Percentiles rank a stretch among this genome's conserved stretches.
phyloP scores from a whole-genome alignment of 257 asterid species.

The Gardenia jasminoides region DNA sequence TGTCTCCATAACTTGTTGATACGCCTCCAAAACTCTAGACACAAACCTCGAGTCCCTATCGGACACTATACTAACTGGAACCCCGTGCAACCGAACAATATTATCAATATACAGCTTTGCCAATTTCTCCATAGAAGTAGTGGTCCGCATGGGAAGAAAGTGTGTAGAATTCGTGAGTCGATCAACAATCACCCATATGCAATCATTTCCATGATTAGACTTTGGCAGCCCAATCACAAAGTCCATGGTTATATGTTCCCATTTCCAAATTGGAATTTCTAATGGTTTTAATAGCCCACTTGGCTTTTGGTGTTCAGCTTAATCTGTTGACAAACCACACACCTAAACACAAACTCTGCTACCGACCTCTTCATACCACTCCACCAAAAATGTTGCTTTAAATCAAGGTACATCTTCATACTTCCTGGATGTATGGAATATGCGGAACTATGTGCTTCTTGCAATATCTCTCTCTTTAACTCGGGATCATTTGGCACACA shows the following conservation, averaged over 20 bases:
- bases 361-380: background rate
- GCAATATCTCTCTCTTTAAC: background rate
- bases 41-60: background rate
- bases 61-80: too few relatives aligned
- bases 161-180: too few relatives aligned
- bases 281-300: background rate
- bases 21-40: background rate
- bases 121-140: background rate
- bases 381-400: background rate
- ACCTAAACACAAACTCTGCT: background rate
- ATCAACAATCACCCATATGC: too few relatives aligned
- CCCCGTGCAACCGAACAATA: background rate
- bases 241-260: background rate
- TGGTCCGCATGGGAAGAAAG: background rate
- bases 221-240: too few relatives aligned
- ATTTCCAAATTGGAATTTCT: background rate
- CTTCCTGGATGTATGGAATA: background rate
- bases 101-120: background rate
- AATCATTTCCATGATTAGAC: rapidly evolving
- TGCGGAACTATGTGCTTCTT: background rate
- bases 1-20: too few relatives aligned
- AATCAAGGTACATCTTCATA: background rate
- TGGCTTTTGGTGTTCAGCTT: background rate
- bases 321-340: background rate
- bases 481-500: background rate